Evolutionary conservation across 2,329 filamentous ascomycete genomes (phyloP).

Genomic region (Pseudogymnoascus sp.): DNA sequence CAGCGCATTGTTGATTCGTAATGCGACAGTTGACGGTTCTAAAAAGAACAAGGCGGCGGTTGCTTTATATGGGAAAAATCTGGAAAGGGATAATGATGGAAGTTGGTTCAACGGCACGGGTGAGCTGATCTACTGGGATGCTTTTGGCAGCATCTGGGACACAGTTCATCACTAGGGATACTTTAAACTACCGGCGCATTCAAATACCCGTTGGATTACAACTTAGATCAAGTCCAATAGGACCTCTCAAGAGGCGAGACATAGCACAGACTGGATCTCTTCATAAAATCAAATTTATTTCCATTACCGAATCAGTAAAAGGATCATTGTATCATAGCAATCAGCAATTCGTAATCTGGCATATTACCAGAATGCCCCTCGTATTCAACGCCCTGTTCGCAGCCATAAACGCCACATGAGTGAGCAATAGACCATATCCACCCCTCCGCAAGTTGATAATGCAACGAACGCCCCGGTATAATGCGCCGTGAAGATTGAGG

Average conservation of each 20-base stretch:
- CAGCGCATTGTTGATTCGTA: not conserved
- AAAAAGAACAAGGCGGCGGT: not conserved
- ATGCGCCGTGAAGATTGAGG: conserved; percentile 1
- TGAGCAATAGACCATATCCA: not conserved
- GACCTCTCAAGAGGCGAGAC: not conserved
- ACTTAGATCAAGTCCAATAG: not conserved
- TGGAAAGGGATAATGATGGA: not conserved
- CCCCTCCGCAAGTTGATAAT: not conserved
- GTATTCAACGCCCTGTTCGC: not conserved
- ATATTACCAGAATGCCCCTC: not conserved
- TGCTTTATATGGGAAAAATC: not conserved
- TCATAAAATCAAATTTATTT: not conserved
- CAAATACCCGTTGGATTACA: not conserved
- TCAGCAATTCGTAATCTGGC: not conserved
- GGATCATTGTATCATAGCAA: not conserved
- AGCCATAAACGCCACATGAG: not conserved
- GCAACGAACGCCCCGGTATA: not conserved
- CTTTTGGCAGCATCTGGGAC: not conserved
- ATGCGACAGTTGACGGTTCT: not conserved
- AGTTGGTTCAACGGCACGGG: not conserved
- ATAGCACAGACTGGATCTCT: not conserved
- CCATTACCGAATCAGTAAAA: not conserved
- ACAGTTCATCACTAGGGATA: not conserved
- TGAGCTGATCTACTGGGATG: conserved; percentile 1
- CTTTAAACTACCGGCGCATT: not conserved